phyloP scores from a whole-genome alignment of 768 basidiomycete genomes.

The Trametes gibbosa region DNA sequence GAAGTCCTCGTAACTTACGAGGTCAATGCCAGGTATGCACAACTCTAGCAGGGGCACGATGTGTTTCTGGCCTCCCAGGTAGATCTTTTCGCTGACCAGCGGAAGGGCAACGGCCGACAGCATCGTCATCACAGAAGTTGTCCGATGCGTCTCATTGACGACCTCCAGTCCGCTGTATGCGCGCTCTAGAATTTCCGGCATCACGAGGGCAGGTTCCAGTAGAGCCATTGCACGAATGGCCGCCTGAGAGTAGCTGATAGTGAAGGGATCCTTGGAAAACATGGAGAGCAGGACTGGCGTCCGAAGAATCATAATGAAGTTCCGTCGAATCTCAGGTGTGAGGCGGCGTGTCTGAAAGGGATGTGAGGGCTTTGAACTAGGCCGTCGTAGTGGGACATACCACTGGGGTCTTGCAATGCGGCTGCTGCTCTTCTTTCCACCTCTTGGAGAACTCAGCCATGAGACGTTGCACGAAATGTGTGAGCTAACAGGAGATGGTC shows the following conservation, averaged over 20 bases:
- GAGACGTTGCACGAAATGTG: conserved; percentile 69
- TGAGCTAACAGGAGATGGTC: conserved; percentile 41
- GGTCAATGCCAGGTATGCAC: conserved; percentile 88
- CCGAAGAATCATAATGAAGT: conserved; percentile 76
- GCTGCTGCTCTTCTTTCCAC: conserved; percentile 73
- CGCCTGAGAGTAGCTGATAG: conserved; percentile 79
- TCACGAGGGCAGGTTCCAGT: conserved; percentile 79
- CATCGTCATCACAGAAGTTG: conserved; percentile 86
- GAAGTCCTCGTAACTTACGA: conserved; percentile 42
- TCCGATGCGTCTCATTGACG: conserved; percentile 93
- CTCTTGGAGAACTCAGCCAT: conserved; percentile 77
- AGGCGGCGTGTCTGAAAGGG: conserved; percentile 61
- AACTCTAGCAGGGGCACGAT: conserved; percentile 84
- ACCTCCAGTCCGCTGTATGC: conserved; percentile 91
- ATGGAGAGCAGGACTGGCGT: conserved; percentile 89
- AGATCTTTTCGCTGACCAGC: conserved; percentile 71
- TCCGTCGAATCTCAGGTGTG: conserved; percentile 75
- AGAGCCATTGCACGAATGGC: conserved; percentile 75
- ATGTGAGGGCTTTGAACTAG: neutral
- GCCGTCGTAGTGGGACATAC: conserved; percentile 37
- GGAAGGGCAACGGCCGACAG: conserved; percentile 75
- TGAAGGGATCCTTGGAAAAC: conserved; percentile 81
- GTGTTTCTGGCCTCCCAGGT: conserved; percentile 87
- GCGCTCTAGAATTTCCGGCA: conserved; percentile 89
- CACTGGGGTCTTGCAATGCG: conserved; percentile 74